Percentiles rank a stretch among this genome's conserved stretches.
Conservation (phyloP, 768 basidiomycete species). For the Crassisporium funariophilum region DNA sequence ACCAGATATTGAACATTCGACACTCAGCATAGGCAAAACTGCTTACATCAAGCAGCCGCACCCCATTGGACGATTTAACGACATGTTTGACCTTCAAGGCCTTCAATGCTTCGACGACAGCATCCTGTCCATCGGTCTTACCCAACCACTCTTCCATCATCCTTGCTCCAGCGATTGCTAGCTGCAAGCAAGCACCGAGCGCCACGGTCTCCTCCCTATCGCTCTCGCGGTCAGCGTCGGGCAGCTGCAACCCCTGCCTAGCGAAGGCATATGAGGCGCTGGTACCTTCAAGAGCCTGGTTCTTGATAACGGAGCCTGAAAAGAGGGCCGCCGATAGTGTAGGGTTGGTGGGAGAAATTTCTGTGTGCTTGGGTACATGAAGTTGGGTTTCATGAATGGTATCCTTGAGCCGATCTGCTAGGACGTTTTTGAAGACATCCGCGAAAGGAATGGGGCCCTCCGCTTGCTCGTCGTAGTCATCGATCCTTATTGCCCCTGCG, state of each 20-base stretch:
- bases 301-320: constrained; percentile 3
- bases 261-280: constrained; percentile 3
- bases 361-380: constrained; percentile 3
- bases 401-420: constrained; percentile 1
- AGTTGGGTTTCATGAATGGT: constrained; percentile 1
- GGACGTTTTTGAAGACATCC: too few species aligned
- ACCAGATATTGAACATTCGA: too few species aligned
- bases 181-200: constrained; percentile 4
- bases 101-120: background rate
- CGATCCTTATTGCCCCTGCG: too few species aligned
- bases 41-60: too few species aligned
- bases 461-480: too few species aligned
- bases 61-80: too few species aligned
- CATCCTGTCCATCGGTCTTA: background rate
- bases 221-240: background rate
- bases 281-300: background rate
- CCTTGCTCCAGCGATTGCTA: background rate
- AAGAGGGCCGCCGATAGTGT: constrained; percentile 7
- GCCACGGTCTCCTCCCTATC: constrained; percentile 1
- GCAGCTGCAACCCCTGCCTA: constrained; percentile 2
- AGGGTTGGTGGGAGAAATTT: background rate
- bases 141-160: constrained; percentile 4
- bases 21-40: too few species aligned
- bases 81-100: constrained; percentile 1
- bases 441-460: too few species aligned